A percentile compares a stretch with the other conserved stretches of the same genome.
phyloP scores from a whole-genome alignment of 768 basidiomycete species.

The Serpula lacrymans region DNA sequence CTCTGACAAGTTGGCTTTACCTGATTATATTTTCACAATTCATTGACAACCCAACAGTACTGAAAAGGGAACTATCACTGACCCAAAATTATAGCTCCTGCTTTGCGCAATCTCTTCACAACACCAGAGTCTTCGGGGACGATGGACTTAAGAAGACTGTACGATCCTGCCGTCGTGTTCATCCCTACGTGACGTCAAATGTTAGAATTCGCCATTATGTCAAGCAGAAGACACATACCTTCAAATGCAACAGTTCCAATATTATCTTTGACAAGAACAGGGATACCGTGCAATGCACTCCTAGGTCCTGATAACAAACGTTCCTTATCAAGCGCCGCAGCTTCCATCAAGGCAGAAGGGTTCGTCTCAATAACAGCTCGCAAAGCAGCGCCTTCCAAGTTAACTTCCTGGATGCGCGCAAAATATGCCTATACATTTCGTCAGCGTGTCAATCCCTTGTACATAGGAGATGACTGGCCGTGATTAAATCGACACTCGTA shows the following conservation, averaged over 20 bases:
- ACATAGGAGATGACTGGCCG: conserved; percentile 26
- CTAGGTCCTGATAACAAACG: conserved; percentile 24
- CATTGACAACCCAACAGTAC: background rate
- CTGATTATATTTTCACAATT: conserved; percentile 22
- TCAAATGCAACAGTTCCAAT: conserved; percentile 28
- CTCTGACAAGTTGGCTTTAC: conserved; percentile 56
- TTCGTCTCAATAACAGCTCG: conserved; percentile 41
- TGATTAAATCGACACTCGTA: conserved; percentile 39
- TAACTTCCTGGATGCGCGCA: conserved; percentile 41
- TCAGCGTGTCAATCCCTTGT: background rate
- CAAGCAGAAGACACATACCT: conserved; percentile 9
- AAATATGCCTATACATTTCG: conserved; percentile 33
- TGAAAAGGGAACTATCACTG: background rate
- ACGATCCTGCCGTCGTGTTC: conserved; percentile 41
- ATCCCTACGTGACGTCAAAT: conserved; percentile 21
- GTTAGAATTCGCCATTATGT: background rate
- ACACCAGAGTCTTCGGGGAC: conserved; percentile 33
- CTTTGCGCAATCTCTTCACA: conserved; percentile 25
- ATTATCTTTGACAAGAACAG: conserved; percentile 34
- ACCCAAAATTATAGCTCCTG: conserved; percentile 35
- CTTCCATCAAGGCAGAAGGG: conserved; percentile 33
- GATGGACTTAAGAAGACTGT: conserved; percentile 30
- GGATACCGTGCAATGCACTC: conserved; percentile 36
- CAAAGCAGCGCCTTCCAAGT: conserved; percentile 31
- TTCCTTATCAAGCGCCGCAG: conserved; percentile 31